Evolutionary conservation across 2,329 filamentous ascomycete species (phyloP).

Genomic region (Exophiala oligosperma): DNA sequence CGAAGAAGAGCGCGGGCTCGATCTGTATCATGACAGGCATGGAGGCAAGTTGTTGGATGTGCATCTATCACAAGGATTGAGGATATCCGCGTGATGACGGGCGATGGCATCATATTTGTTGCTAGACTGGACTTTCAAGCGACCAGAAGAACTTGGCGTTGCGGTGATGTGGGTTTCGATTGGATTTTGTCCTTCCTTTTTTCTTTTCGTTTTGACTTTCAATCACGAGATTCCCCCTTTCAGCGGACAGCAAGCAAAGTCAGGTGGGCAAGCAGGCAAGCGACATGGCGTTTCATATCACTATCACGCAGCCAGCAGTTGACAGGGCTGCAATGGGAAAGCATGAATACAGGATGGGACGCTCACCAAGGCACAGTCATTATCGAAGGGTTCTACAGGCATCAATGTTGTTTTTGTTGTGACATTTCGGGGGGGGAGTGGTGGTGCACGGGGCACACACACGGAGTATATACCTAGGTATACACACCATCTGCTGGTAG

Average conservation of each 20-base stretch:
- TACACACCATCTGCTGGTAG: no score
- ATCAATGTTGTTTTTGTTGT: not conserved
- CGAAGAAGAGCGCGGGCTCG: not conserved
- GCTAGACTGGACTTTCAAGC: not conserved
- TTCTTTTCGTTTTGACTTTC: slow-evolving; percentile 7
- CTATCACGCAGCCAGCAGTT: not conserved
- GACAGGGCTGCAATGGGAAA: slow-evolving; percentile 4
- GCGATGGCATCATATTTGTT: not conserved
- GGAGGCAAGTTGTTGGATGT: no score
- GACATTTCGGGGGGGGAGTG: not conserved
- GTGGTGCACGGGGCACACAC: not conserved
- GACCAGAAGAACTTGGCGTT: not conserved
- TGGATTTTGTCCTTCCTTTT: not conserved
- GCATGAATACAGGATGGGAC: not conserved
- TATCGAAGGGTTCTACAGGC: slow-evolving; percentile 6
- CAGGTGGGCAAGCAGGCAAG: slow-evolving; percentile 14
- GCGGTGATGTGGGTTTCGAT: not conserved
- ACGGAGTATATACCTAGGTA: no score
- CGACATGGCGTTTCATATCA: slow-evolving; percentile 18
- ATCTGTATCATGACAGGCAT: no score
- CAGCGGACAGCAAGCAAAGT: slow-evolving; percentile 15
- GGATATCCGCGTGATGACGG: not conserved
- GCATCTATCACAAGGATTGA: not conserved
- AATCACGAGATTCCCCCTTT: slow-evolving; percentile 25
- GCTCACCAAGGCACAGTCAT: slow-evolving; percentile 13